A percentile compares a stretch with the other conserved stretches of the same genome.
These are phyloP conservation scores for Carex arenaria DNA, from an alignment of 202 grass and related monocot species.

Conservation along the genomic window DNA sequence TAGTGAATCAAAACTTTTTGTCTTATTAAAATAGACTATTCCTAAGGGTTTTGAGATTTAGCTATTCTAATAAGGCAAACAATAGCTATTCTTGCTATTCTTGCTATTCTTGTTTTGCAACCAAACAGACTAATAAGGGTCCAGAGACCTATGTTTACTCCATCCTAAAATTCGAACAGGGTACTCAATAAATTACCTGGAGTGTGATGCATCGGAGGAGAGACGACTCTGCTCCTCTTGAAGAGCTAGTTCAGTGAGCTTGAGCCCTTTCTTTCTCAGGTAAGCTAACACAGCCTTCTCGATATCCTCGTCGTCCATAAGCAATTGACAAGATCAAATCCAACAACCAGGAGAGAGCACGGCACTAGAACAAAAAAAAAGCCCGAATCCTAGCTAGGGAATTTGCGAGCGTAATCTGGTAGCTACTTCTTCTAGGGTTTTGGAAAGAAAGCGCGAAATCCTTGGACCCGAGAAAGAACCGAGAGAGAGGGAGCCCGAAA, in stretches of 20 bases:
- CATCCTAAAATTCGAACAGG: neutral
- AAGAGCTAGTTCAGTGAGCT: slow-evolving; percentile 66
- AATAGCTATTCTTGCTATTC: no score
- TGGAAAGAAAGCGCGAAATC: neutral
- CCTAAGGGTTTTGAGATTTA: no score
- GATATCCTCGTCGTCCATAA: slow-evolving; percentile 94
- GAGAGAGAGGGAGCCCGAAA: neutral
- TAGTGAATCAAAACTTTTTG: no score
- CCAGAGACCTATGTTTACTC: neutral
- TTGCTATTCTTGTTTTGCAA: no score
- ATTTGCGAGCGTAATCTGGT: neutral
- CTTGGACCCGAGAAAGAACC: neutral
- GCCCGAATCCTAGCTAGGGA: neutral
- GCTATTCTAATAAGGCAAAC: no score
- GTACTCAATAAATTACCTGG: slow-evolving; percentile 34
- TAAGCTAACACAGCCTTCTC: slow-evolving; percentile 90
- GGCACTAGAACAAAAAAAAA: neutral
- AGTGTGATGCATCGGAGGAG: slow-evolving; percentile 49
- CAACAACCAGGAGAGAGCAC: neutral
- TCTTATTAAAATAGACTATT: no score
- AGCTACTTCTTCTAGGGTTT: neutral
- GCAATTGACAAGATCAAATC: neutral
- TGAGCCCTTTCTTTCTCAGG: slow-evolving; percentile 88
- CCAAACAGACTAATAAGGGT: neutral
- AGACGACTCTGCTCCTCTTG: slow-evolving; percentile 90